Conservation (phyloP, 2,329 filamentous ascomycete genomes). For the Apiospora saccharicola region DNA sequence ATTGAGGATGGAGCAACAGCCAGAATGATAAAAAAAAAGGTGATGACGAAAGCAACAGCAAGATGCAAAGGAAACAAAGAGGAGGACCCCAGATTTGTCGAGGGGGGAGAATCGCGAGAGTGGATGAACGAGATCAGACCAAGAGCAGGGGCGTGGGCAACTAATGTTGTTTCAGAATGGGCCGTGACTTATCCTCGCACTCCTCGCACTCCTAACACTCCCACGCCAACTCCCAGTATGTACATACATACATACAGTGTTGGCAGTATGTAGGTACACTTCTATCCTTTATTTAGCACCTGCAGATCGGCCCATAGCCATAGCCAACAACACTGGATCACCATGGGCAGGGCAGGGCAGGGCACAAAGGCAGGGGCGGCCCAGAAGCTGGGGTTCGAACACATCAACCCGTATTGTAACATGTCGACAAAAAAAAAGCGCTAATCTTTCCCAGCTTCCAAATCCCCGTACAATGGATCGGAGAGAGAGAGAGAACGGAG, state of each 20-base stretch:
- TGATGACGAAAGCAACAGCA: neutral
- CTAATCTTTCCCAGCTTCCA: neutral
- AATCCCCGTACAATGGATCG: neutral
- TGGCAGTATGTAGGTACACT: neutral
- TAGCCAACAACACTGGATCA: neutral
- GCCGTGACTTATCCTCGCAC: neutral
- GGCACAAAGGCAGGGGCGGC: neutral
- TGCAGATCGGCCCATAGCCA: slow-evolving; percentile 18
- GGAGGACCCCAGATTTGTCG: slow-evolving; percentile 3
- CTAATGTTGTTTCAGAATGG: slow-evolving; percentile 4
- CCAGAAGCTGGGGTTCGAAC: neutral
- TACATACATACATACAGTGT: too few relatives aligned
- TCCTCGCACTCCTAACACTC: too few relatives aligned
- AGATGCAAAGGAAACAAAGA: slow-evolving; percentile 8
- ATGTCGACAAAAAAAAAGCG: neutral
- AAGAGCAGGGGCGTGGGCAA: neutral
- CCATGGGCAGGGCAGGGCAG: neutral
- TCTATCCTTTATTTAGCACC: slow-evolving; percentile 13
- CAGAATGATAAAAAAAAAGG: neutral
- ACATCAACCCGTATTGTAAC: neutral
- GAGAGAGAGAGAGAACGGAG: too few relatives aligned
- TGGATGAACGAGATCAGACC: slow-evolving; percentile 10
- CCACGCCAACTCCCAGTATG: too few relatives aligned
- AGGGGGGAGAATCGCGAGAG: slow-evolving; percentile 8
- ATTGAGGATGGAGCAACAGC: neutral